Percentiles rank a stretch among this genome's conserved stretches.
Conservation (phyloP, 176 grass and related monocot genomes). For the Sorghum bicolor region DNA sequence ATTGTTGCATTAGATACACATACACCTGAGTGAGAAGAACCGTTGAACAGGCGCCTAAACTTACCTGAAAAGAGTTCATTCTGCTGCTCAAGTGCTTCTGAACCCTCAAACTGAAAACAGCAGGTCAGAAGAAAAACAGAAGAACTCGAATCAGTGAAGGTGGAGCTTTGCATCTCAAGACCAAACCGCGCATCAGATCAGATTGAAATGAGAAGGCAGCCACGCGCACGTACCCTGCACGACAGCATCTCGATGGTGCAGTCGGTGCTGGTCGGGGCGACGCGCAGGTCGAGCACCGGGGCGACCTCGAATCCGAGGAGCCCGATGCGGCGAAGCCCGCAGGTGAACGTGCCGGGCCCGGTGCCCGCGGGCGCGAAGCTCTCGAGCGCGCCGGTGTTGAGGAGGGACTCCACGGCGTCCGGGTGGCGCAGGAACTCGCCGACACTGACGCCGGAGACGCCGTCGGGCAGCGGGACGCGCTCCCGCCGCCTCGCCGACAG, state of each 20-base stretch:
- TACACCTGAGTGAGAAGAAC: not conserved
- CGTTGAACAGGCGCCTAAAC: not conserved
- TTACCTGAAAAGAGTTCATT: conserved; percentile 76
- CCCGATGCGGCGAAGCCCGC: conserved; percentile 65
- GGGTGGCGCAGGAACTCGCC: conserved; percentile 66
- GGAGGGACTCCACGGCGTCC: conserved; percentile 64
- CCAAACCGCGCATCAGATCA: too few species aligned
- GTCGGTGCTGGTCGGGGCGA: conserved; percentile 48
- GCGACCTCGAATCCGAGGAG: conserved; percentile 73
- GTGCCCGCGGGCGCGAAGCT: conserved; percentile 44
- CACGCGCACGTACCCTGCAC: conserved; percentile 42
- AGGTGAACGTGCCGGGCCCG: conserved; percentile 39
- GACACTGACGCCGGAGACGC: conserved; percentile 21
- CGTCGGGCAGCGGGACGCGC: conserved; percentile 40
- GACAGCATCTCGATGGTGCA: conserved; percentile 92
- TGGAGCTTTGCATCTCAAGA: too few species aligned
- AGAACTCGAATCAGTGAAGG: not conserved
- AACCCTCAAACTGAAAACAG: conserved; percentile 70
- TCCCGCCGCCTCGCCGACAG: conserved; percentile 46
- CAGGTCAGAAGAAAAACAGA: not conserved
- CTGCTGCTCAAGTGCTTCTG: conserved; percentile 55
- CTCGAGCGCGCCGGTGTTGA: conserved; percentile 76
- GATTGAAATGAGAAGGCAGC: too few species aligned
- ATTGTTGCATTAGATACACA: not conserved
- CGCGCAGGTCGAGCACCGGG: conserved; percentile 70